phyloP scores from a whole-genome alignment of 257 asterid genomes.

The Solanum bulbocastanum region DNA sequence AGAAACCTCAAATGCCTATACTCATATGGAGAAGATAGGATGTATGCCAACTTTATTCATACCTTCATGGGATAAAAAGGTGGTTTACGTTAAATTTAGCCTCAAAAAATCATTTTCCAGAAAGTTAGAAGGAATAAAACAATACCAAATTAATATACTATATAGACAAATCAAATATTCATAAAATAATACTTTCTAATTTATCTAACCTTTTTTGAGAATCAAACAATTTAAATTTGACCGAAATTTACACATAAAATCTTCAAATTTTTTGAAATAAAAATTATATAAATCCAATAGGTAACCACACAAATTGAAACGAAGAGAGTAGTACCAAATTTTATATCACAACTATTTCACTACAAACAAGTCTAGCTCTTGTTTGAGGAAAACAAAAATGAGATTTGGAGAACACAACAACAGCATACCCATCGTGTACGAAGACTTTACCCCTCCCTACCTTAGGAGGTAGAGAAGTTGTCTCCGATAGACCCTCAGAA shows the following conservation, averaged over 20 bases:
- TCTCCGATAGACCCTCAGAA: neutral
- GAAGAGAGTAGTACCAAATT: neutral
- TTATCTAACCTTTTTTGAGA: rapidly evolving
- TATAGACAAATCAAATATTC: neutral
- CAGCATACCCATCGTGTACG: neutral
- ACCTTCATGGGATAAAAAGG: neutral
- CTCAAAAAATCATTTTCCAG: neutral
- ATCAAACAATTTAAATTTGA: too few relatives aligned
- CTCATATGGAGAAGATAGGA: too few relatives aligned
- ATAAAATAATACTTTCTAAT: neutral
- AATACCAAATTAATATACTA: neutral
- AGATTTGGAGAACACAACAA: neutral
- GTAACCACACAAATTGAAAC: too few relatives aligned
- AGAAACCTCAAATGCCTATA: neutral
- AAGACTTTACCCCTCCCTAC: neutral
- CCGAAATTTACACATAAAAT: too few relatives aligned
- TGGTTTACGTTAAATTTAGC: neutral
- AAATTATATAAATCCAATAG: too few relatives aligned
- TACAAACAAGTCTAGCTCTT: neutral
- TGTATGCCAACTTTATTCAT: too few relatives aligned
- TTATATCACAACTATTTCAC: neutral
- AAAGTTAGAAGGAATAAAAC: neutral
- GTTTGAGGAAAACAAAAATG: neutral
- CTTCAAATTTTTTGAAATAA: too few relatives aligned
- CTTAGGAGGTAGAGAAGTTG: neutral